phyloP scores from a whole-genome alignment of 306 rosid species.

The Gastrolobium villosum region DNA sequence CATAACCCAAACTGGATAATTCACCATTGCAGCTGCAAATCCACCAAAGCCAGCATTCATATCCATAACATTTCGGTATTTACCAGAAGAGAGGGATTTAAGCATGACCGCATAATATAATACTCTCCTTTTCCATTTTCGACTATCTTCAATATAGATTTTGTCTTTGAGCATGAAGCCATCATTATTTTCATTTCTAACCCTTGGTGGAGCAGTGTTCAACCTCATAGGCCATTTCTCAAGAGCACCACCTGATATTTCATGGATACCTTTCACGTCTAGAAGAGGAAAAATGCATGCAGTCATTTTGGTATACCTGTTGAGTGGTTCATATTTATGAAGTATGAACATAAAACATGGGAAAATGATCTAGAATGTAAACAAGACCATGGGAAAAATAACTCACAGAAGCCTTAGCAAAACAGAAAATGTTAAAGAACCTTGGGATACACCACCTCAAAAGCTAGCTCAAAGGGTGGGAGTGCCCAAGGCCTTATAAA shows the following conservation, averaged over 20 bases:
- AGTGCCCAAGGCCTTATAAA: too few species aligned
- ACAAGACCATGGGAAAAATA: background rate
- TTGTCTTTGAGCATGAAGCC: conserved; percentile 23
- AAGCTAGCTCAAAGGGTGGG: too few species aligned
- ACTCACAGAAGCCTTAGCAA: conserved; percentile 3
- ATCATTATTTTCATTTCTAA: conserved; percentile 42
- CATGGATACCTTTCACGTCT: conserved; percentile 50
- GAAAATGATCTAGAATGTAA: conserved; percentile 13
- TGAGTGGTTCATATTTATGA: conserved; percentile 31
- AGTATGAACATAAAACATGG: conserved; percentile 17
- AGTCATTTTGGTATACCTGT: conserved; percentile 72
- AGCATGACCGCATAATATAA: conserved; percentile 49
- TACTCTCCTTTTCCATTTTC: conserved; percentile 57
- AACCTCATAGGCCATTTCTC: conserved; percentile 65
- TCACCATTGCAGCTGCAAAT: conserved; percentile 66
- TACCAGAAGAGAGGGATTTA: conserved; percentile 55
- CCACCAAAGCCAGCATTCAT: conserved; percentile 70
- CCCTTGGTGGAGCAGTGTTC: conserved; percentile 55
- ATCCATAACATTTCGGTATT: conserved; percentile 68
- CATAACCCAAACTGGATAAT: conserved; percentile 66
- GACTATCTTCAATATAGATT: conserved; percentile 49
- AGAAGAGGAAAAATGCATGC: conserved; percentile 67
- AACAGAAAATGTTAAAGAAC: too few species aligned
- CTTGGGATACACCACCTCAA: too few species aligned
- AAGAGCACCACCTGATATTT: conserved; percentile 55